Conservation (phyloP, 1,139 yeast species). For the Geotrichum carabidarum region DNA sequence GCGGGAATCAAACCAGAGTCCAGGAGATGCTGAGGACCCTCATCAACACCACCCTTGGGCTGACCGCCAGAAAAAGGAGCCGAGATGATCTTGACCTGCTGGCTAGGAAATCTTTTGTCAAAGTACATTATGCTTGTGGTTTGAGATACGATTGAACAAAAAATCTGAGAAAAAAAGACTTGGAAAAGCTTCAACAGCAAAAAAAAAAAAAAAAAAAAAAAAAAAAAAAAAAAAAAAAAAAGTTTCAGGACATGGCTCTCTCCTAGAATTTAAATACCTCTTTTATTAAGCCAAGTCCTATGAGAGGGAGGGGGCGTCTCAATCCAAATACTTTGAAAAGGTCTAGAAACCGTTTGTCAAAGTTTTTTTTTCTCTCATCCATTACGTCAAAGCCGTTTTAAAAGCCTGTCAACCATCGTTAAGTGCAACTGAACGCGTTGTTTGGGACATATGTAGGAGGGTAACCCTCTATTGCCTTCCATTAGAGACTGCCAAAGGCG, state of each 20-base stretch:
- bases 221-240: background rate
- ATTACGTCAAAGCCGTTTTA: too few species aligned
- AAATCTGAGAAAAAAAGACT: background rate
- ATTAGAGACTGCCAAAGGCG: conserved; percentile 1
- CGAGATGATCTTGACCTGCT: conserved; percentile 45
- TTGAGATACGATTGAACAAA: background rate
- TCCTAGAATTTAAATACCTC: too few species aligned
- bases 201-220: background rate
- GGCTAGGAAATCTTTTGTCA: conserved; percentile 21
- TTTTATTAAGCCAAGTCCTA: background rate
- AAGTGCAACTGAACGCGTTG: conserved; percentile 19
- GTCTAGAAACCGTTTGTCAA: background rate
- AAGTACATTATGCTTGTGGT: conserved; percentile 14
- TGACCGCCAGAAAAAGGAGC: conserved; percentile 98
- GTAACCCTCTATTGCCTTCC: conserved; percentile 15
- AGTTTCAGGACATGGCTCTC: too few species aligned
- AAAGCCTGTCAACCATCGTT: background rate
- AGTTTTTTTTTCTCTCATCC: too few species aligned
- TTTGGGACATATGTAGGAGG: background rate
- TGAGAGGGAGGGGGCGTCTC: background rate
- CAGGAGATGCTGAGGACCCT: conserved; percentile 80
- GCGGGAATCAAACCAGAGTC: conserved; percentile 66
- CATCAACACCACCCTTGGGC: conserved; percentile 87
- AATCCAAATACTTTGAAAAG: background rate
- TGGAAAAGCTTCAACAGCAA: background rate